Conservation (phyloP, 306 rosid genomes). For the Quillaja saponaria region DNA sequence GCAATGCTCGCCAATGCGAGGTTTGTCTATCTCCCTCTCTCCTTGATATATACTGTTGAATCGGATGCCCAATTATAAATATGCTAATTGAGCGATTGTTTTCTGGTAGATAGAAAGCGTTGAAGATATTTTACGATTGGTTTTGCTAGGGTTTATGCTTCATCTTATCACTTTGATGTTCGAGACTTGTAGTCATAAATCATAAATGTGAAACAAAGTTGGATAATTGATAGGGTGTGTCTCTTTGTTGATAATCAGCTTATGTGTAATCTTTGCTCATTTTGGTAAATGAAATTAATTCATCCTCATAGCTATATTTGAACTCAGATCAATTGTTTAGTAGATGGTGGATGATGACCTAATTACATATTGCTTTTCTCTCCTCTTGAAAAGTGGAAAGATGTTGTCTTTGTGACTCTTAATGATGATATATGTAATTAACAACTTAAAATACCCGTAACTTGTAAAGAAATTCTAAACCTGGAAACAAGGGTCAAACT, state of each 20-base stretch:
- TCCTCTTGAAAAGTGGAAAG: not conserved
- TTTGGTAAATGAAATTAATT: constrained; percentile 16
- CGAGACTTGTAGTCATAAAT: not conserved
- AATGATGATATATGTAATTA: too few species aligned
- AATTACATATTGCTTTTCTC: not conserved
- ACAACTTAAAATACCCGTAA: too few species aligned
- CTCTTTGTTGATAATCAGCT: not conserved
- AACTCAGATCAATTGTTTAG: constrained; percentile 10
- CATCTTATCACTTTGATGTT: not conserved
- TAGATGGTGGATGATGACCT: not conserved
- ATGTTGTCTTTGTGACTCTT: too few species aligned
- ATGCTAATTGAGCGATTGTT: constrained; percentile 12
- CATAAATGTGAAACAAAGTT: too few species aligned
- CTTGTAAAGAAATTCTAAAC: too few species aligned
- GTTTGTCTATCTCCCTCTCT: constrained; percentile 39
- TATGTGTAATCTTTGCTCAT: not conserved
- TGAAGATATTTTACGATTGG: constrained; percentile 12
- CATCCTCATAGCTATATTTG: not conserved
- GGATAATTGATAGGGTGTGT: not conserved
- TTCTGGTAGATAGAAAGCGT: not conserved
- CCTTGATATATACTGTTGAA: constrained; percentile 9
- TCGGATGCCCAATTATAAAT: not conserved
- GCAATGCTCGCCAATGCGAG: constrained; percentile 99
- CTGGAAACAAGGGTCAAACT: too few species aligned
- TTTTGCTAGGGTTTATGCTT: constrained; percentile 24